A percentile compares a stretch with the other conserved stretches of the same genome.
phyloP scores from a whole-genome alignment of 768 basidiomycete species.

The Xerocomellus amylosporus region DNA sequence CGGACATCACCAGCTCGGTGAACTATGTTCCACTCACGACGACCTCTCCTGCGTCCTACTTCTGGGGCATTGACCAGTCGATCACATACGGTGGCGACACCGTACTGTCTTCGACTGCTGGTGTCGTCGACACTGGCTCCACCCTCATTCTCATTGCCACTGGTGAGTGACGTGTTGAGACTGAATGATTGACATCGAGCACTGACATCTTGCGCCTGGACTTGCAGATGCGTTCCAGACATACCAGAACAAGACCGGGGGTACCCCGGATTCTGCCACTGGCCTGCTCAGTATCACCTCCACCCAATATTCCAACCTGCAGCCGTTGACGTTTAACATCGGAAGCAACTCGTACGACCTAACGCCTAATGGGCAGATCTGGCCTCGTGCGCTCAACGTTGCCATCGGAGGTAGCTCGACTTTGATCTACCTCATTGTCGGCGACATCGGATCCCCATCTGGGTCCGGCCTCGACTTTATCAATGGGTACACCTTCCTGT shows the following conservation, averaged over 20 bases:
- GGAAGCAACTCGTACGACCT: conserved; percentile 31
- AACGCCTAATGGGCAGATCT: conserved; percentile 44
- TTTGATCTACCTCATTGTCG: conserved; percentile 36
- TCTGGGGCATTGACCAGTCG: conserved; percentile 20
- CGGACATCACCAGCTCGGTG: conserved; percentile 9
- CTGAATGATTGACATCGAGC: too few species aligned
- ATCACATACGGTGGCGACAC: not conserved
- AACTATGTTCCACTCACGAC: conserved; percentile 24
- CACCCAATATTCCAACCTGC: conserved; percentile 20
- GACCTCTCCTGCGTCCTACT: conserved; percentile 23
- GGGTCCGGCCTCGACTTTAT: conserved; percentile 21
- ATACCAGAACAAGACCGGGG: conserved; percentile 28
- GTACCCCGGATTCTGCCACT: conserved; percentile 17
- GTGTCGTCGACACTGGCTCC: conserved; percentile 27
- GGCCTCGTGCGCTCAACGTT: conserved; percentile 43
- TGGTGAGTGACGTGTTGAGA: conserved; percentile 2
- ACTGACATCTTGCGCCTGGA: not conserved
- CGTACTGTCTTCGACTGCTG: conserved; percentile 9
- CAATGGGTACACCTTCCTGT: conserved; percentile 19
- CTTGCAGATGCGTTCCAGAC: conserved; percentile 19
- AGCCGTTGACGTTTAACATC: conserved; percentile 26
- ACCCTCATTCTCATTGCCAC: conserved; percentile 29
- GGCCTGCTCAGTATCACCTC: conserved; percentile 25
- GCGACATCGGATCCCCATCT: conserved; percentile 11
- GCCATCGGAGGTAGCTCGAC: conserved; percentile 38